Base-by-base conservation (phyloP, 169 alveolate genomes). In the Plasmodium fragile region DNA sequence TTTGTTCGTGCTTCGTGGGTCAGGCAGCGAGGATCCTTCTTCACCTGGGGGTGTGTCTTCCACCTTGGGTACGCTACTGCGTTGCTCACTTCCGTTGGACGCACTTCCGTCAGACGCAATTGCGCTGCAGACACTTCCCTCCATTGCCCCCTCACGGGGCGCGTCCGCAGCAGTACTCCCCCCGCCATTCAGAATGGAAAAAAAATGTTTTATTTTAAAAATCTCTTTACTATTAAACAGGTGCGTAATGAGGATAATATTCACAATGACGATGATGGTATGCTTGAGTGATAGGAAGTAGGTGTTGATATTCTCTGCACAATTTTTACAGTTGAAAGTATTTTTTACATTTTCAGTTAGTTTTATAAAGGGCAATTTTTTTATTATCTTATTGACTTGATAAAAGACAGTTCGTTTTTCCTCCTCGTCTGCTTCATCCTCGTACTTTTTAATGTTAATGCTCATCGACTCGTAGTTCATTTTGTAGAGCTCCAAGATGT, bases 381-480 rank as follows among this genome's bases (percentile, higher is more conserved):
- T 89, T 3, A 79, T 30, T 0, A 89, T 89, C 65, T 89, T 89
- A 32, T 89, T 77, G 2, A 89, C 94, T 25, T 71, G 34, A n/a
- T 89, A 89, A 28, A 41, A 89, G 25, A 89, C 11, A 18, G 11
- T 78, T 59, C 94, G 41, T 13, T 59, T 89, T 13, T 89, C 94
- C 52, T 89, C 90, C 32, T 89, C 84, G 28, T 89, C 89, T 2
- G 65, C n/a, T 16, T 55, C 32, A 5, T 89, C 94, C 22, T 89
- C 90, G 71, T 78, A 55, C 81, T 89, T 89, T 77, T 89, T 89
- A 59, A 89, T 89, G 81, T 89, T 89, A 41, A 89, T 89, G 81
- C 81, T 89, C 94, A 89, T 77, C 10, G 90, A 89, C 34, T 78
- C 90, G 45, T 89, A 89, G 53, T 89, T 89, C 36, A 10, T 78